Evolutionary conservation across 1,284 basidiomycete species (phyloP).

Genomic region (Fistulinella cinereoalba): DNA sequence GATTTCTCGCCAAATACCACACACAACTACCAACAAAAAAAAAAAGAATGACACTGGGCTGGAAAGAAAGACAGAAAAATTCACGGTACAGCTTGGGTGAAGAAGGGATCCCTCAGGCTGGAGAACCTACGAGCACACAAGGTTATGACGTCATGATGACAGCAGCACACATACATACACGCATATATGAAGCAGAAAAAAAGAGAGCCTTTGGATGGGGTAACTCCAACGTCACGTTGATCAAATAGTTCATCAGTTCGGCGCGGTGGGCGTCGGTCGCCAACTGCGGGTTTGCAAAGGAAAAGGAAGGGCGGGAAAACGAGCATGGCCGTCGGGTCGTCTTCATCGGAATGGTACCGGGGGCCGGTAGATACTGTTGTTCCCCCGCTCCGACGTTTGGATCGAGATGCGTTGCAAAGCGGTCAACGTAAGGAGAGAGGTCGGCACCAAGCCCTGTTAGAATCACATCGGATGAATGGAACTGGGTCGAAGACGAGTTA

Average conservation of each 20-base stretch:
- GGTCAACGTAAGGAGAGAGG: slow-evolving; percentile 44
- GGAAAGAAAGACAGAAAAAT: no score
- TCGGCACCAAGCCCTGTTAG: not conserved
- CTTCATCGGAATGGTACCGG: slow-evolving; percentile 36
- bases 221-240: not conserved
- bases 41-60: no score
- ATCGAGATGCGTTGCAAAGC: slow-evolving; percentile 43
- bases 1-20: no score
- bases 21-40: no score
- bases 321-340: slow-evolving; percentile 36
- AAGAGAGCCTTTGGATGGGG: no score
- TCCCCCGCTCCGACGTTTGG: slow-evolving; percentile 42
- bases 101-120: no score
- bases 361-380: slow-evolving; percentile 47
- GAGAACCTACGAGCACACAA: no score
- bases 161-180: no score
- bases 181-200: no score
- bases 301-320: slow-evolving; percentile 36
- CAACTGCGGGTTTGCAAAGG: not conserved
- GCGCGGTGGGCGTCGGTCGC: not conserved
- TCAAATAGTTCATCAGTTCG: not conserved
- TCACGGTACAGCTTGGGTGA: no score
- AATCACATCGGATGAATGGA: slow-evolving; percentile 41
- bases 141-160: no score
- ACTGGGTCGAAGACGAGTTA: slow-evolving; percentile 3